Percentiles rank a stretch among this genome's conserved stretches.
Conservation (phyloP, 2,329 filamentous ascomycete genomes). For the Myriangium duriaei region DNA sequence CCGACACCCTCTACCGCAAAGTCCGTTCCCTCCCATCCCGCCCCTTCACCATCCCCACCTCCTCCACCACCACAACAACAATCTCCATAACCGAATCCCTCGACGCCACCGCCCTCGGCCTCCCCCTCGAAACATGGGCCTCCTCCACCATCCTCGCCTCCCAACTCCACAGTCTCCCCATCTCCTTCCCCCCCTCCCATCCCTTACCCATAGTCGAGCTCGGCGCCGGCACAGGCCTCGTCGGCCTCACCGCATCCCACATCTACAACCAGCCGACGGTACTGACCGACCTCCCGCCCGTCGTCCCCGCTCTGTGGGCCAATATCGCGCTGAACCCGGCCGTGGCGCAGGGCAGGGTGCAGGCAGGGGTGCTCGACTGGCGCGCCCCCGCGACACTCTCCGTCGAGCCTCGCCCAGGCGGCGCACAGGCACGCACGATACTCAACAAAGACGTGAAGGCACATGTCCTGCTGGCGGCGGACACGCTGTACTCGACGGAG, state of each 20-base stretch:
- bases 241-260: slow-evolving; percentile 24
- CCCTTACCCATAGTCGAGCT: slow-evolving; percentile 23
- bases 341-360: slow-evolving; percentile 6
- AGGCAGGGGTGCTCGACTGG: slow-evolving; percentile 28
- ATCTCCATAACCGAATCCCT: slow-evolving; percentile 12
- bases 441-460: slow-evolving; percentile 19
- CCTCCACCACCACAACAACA: neutral
- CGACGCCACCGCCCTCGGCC: slow-evolving; percentile 22
- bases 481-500: slow-evolving; percentile 30
- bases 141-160: slow-evolving; percentile 26
- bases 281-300: slow-evolving; percentile 24
- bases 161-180: slow-evolving; percentile 22
- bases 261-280: slow-evolving; percentile 21
- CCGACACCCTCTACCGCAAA: neutral
- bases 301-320: slow-evolving; percentile 21
- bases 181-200: slow-evolving; percentile 12
- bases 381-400: slow-evolving; percentile 16
- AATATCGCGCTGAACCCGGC: slow-evolving; percentile 24
- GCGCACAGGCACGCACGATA: neutral
- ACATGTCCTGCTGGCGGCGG: slow-evolving; percentile 29
- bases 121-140: slow-evolving; percentile 28
- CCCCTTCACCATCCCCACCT: slow-evolving; percentile 2
- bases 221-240: slow-evolving; percentile 28
- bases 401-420: neutral
- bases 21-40: neutral